A percentile compares a stretch with the other conserved stretches of the same genome.
Evolutionary conservation across 2,329 filamentous ascomycete species (phyloP).

Genomic region (Aspergillus novofumigatus): DNA sequence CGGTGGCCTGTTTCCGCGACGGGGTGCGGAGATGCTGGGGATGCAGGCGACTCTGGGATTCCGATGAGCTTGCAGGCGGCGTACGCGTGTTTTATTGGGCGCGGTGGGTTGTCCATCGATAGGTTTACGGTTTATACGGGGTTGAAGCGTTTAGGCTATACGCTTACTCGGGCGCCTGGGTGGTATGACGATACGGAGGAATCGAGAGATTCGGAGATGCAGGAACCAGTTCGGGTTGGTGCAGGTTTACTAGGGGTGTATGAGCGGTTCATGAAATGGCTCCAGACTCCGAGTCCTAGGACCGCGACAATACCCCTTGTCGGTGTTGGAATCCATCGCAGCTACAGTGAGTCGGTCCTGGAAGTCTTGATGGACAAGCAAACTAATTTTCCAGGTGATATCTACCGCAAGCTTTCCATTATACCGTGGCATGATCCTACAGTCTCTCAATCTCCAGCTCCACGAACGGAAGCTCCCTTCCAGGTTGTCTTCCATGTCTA

Average conservation of each 20-base stretch:
- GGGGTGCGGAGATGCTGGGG: slow-evolving; percentile 22
- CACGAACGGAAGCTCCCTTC: slow-evolving; percentile 52
- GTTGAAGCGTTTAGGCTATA: slow-evolving; percentile 77
- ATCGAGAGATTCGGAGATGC: slow-evolving; percentile 1
- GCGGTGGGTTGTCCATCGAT: slow-evolving; percentile 63
- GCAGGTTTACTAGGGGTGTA: slow-evolving; percentile 28
- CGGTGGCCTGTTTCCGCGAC: slow-evolving; percentile 64
- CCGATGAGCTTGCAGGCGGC: slow-evolving; percentile 88
- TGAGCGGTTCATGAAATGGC: slow-evolving; percentile 30
- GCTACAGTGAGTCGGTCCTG: slow-evolving; percentile 41
- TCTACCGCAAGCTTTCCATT: slow-evolving; percentile 73
- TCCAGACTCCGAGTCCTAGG: slow-evolving; percentile 25
- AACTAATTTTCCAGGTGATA: slow-evolving; percentile 49
- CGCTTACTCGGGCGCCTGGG: slow-evolving; percentile 66
- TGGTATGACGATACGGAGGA: slow-evolving; percentile 37
- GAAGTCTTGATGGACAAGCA: background rate
- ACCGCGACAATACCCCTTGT: slow-evolving; percentile 47
- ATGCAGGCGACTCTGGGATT: slow-evolving; percentile 59
- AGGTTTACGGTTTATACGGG: slow-evolving; percentile 85
- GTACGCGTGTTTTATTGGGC: slow-evolving; percentile 77
- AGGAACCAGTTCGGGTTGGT: slow-evolving; percentile 10
- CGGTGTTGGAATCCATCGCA: slow-evolving; percentile 51
- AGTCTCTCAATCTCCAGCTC: slow-evolving; percentile 18
- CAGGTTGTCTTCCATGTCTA: slow-evolving; percentile 76
- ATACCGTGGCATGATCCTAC: slow-evolving; percentile 66